Evolutionary conservation across 805 yeast genomes (phyloP), one percentile per base, ranked within the genome.

Genomic region (Middelhovenomyces tepae): DNA sequence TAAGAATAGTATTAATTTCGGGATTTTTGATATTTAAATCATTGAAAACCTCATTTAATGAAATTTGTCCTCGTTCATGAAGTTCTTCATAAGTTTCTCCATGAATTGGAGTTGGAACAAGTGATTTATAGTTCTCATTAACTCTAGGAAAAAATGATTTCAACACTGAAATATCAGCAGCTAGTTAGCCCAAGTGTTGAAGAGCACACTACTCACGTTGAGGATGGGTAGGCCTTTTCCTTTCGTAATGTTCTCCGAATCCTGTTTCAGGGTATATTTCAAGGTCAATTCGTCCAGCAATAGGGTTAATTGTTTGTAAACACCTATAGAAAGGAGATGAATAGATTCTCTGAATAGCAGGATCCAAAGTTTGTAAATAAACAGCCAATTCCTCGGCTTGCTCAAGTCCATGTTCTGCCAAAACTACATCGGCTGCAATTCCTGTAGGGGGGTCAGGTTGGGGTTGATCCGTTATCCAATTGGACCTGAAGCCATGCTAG

Each of bases 241-340:
- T 25, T 13, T 46, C 95, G 64, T 27, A 71, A 72, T n/a, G 73
- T 58, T 91, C 96, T 15, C 95, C 93, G 16, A 89, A 65, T 1
- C 96, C 97, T 34, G 77, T 60, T 47, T 91, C 98, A 4, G 82
- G 56, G 31, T 60, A 65, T 7, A 87, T 70, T 8, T 74, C 72
- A 22, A 81, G 45, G 4, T 66, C 74, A 10, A 85, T 56, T 17
- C 53, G 51, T 27, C 73, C 62, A 1, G 94, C 75, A 9, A 78
- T 65, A 2, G 94, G 94, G 7, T 67, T 57, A 5, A 79, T 67
- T 0, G 97, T 87, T 50, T 91, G 84, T 5, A 86, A 62, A 54
- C 97, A 91, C 38, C 97, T 64, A 53, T 83, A 86, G 54, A 86
- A 87, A 0, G 97, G 97, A 11, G 94, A 79, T 0, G 80, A 58